Conservation (phyloP, 768 basidiomycete species). For the Saitozyma podzolica region DNA sequence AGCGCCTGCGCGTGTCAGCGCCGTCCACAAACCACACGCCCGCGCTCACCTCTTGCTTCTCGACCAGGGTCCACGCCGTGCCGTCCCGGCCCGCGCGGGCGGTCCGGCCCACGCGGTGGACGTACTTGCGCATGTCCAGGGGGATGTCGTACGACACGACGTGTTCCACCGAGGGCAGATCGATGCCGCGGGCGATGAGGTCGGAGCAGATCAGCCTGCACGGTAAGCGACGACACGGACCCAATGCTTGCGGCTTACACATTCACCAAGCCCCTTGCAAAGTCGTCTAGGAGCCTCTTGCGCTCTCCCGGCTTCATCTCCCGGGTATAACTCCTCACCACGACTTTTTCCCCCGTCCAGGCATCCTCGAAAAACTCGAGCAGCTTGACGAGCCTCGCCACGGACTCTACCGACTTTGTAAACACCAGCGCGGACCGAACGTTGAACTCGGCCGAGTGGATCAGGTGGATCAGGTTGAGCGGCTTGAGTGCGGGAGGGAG, state of each 20-base stretch:
- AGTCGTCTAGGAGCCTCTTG: constrained; percentile 72
- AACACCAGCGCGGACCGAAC: constrained; percentile 81
- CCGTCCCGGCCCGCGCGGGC: constrained; percentile 87
- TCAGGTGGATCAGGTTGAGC: constrained; percentile 80
- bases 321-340: constrained; percentile 77
- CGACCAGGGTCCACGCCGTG: constrained; percentile 91
- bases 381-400: constrained; percentile 73
- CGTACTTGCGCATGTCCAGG: constrained; percentile 97
- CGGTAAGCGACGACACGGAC: not conserved
- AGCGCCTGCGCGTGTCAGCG: constrained; percentile 62
- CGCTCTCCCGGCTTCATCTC: constrained; percentile 75
- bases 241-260: too few relatives aligned
- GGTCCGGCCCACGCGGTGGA: constrained; percentile 94
- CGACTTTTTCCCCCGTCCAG: constrained; percentile 37
- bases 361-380: constrained; percentile 77
- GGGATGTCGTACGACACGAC: constrained; percentile 95
- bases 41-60: constrained; percentile 66
- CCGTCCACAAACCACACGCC: constrained; percentile 11
- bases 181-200: constrained; percentile 91
- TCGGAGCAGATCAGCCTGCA: constrained; percentile 98
- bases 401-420: constrained; percentile 94
- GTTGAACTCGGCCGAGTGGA: constrained; percentile 59
- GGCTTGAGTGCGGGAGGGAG: constrained; percentile 79
- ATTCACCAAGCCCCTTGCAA: constrained; percentile 76
- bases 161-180: constrained; percentile 86